These are phyloP conservation scores for Blastocladiella britannica DNA, from an alignment of 192 early-diverging fungal species.

Conservation along the genomic window DNA sequence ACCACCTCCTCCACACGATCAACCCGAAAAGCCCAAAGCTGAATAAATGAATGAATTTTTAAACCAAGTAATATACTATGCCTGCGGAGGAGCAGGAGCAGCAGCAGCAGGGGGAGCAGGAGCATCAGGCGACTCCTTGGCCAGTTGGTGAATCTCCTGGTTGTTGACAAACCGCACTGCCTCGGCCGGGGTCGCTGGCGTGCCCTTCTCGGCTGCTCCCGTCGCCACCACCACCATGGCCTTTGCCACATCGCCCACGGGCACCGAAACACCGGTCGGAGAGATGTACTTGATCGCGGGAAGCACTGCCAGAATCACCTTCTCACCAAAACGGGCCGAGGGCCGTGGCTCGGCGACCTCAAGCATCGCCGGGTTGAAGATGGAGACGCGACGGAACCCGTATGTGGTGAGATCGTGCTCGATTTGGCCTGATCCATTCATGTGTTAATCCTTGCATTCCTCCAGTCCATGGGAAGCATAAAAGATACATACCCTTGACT, in stretches of 20 bases:
- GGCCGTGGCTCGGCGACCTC: conserved; percentile 20
- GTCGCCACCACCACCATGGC: neutral
- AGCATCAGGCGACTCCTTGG: no score
- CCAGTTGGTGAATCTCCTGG: neutral
- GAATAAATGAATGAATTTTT: no score
- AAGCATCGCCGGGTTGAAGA: conserved; percentile 39
- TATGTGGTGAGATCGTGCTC: conserved; percentile 37
- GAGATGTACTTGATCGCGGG: neutral
- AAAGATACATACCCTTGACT: conserved; percentile 62
- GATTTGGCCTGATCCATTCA: no score
- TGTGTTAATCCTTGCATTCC: no score
- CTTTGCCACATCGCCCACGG: neutral
- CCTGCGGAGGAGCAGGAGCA: no score
- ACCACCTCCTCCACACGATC: no score
- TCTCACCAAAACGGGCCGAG: no score
- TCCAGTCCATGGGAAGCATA: no score
- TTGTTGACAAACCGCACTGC: neutral
- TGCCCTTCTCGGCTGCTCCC: neutral
- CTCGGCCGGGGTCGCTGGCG: no score
- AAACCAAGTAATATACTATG: no score
- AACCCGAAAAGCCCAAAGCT: no score
- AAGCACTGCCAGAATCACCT: neutral
- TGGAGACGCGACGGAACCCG: conserved; percentile 38
- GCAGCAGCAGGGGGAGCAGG: no score
- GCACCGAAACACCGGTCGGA: neutral